Base-by-base conservation (phyloP, 2,329 filamentous ascomycete genomes). In the Beauveria varroae region DNA sequence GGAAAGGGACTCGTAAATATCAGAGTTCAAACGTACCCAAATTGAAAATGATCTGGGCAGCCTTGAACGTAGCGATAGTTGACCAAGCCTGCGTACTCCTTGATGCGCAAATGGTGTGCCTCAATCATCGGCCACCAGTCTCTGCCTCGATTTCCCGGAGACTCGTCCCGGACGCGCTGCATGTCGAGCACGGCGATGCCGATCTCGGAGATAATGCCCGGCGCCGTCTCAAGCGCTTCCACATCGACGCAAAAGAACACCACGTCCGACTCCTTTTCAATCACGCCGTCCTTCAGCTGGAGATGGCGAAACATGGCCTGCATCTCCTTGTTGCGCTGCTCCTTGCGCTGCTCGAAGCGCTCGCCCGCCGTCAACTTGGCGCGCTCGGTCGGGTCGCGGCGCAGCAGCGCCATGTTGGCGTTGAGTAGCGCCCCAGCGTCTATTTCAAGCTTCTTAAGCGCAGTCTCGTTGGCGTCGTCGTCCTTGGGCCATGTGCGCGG, bases 131-230 rank as follows among this genome's bases (percentile, higher is more conserved):
- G 67, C 65, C 84, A 82, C 92, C 93, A 97, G 43, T 85, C 79
- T 46, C 76, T 67, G 3, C 86, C 90, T 28, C 77, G 73, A 2
- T 76, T 67, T 0, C 90, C 90, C 3, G 90, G 89, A 0, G 83
- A 68, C 0, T 86, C 64, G 8, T 72, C 75, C 1, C 74, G 67
- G 24, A 91, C 70, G 43, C 81, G 73, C 5, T 73, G 67, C 1
- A 89, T 92, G 70, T 98, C 92, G 0, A 98, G 78, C 3, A 87
- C 86, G 1, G 91, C 87, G 46, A 99, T 79, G 1, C 95, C 95
- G 44, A 99, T 80, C 72, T 99, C 95, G 0, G 93, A 96, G 62
- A 98, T 81, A 14, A 83, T 77, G 40, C 80, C 76, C 14, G 85
- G 82, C 50, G 83, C 78, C 24, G 76, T 74, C 72, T 99, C 95